Percentiles rank a stretch among this genome's conserved stretches.
phyloP scores from a whole-genome alignment of 202 grass and related monocot species.

The Carex arenaria region DNA sequence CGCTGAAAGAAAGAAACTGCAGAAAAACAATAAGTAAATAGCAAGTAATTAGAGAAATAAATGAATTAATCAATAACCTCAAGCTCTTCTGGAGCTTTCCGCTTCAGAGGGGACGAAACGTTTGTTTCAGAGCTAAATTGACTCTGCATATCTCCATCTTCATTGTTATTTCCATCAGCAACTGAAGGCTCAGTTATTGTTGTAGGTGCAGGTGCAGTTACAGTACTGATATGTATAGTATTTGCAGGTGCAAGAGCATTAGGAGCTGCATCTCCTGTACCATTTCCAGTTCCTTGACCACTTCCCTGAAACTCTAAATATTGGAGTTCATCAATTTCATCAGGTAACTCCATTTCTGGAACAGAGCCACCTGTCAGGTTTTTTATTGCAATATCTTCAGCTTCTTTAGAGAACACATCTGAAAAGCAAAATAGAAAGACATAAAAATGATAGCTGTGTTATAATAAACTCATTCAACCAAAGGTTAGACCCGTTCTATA shows the following conservation, averaged over 20 bases:
- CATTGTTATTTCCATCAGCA: constrained; percentile 14
- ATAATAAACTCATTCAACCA: constrained; percentile 26
- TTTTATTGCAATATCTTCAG: constrained; percentile 41
- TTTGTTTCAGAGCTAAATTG: constrained; percentile 9
- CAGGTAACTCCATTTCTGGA: constrained; percentile 21
- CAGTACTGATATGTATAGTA: not conserved
- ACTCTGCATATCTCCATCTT: constrained; percentile 27
- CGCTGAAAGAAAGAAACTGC: not conserved
- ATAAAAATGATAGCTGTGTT: constrained; percentile 5
- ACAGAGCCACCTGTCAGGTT: constrained; percentile 26
- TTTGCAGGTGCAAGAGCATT: constrained; percentile 12
- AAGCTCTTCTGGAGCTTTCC: constrained; percentile 45
- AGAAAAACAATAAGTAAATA: not conserved
- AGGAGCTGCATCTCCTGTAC: constrained; percentile 18
- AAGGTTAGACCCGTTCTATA: constrained; percentile 22
- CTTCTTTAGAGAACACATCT: constrained; percentile 37
- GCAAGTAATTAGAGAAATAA: constrained; percentile 4
- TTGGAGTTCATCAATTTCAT: constrained; percentile 56
- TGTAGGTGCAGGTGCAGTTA: not conserved
- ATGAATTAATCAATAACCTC: constrained; percentile 34
- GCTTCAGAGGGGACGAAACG: constrained; percentile 18
- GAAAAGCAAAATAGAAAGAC: constrained; percentile 12
- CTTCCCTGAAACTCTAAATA: constrained; percentile 38
- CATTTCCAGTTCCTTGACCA: constrained; percentile 6
- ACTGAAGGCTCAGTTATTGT: not conserved